Evolutionary conservation across 306 rosid species (phyloP).

Genomic region (Vigna hirtella): DNA sequence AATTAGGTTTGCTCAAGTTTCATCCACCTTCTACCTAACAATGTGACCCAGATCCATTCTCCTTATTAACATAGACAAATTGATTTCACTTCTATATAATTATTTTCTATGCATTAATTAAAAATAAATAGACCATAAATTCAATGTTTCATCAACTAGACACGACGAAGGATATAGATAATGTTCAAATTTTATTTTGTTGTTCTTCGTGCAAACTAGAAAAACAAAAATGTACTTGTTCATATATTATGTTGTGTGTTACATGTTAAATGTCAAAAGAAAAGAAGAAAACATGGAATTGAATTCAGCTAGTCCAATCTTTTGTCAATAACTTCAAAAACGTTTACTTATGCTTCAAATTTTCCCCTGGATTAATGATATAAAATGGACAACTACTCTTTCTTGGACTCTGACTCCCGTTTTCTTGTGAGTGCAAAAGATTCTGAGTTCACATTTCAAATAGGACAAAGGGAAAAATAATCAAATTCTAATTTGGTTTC

Average conservation of each 20-base stretch:
- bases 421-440: background rate
- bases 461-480: background rate
- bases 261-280: background rate
- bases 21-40: slow-evolving; percentile 5
- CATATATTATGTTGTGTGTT: background rate
- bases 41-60: background rate
- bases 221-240: background rate
- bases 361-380: background rate
- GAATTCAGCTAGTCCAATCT: background rate
- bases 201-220: background rate
- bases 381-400: background rate
- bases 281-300: background rate
- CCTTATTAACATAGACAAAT: no score
- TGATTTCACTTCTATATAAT: background rate
- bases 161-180: no score
- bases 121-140: background rate
- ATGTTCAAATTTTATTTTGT: no score
- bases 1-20: slow-evolving; percentile 2
- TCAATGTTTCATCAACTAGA: background rate
- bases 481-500: no score
- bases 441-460: background rate
- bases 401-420: background rate
- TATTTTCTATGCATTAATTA: background rate
- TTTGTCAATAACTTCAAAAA: background rate
- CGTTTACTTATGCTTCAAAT: background rate